phyloP scores from a whole-genome alignment of 2,329 filamentous ascomycete species.

The Botrytis medusae region DNA sequence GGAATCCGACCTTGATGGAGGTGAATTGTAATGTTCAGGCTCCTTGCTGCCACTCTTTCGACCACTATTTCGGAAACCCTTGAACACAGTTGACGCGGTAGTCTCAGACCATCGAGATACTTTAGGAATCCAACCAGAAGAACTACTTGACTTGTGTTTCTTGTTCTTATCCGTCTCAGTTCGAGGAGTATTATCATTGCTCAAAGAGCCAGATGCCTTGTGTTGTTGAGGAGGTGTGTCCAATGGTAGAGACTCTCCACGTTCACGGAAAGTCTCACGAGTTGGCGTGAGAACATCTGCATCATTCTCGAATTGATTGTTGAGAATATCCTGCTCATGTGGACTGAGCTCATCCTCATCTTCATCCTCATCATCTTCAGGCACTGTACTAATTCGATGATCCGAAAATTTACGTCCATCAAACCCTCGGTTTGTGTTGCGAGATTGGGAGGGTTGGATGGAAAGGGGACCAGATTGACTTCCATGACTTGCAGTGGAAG shows the following conservation, averaged over 20 bases:
- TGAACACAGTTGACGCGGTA: conserved; percentile 82
- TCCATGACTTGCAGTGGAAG: conserved; percentile 67
- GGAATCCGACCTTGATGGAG: conserved; percentile 74
- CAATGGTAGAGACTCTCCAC: conserved; percentile 55
- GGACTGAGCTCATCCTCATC: conserved; percentile 63
- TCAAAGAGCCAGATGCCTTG: conserved; percentile 47
- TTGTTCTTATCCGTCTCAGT: conserved; percentile 64
- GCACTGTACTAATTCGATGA: conserved; percentile 86
- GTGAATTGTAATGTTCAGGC: conserved; percentile 25
- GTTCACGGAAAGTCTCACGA: conserved; percentile 52
- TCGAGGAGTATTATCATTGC: conserved; percentile 76
- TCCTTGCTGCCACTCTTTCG: conserved; percentile 55
- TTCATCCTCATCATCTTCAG: conserved; percentile 74
- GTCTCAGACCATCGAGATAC: conserved; percentile 98
- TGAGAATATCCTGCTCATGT: conserved; percentile 50
- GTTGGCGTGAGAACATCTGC: conserved; percentile 62
- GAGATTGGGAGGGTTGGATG: conserved; percentile 49
- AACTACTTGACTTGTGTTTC: conserved; percentile 85
- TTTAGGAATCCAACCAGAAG: conserved; percentile 79
- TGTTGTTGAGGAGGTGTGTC: conserved; percentile 58
- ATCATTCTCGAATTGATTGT: conserved; percentile 58
- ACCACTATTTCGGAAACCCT: conserved; percentile 69
- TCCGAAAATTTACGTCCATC: conserved; percentile 59
- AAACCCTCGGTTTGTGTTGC: conserved; percentile 44
- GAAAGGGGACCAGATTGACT: conserved; percentile 77